Base-by-base conservation (phyloP, 2,329 filamentous ascomycete genomes). In the Colletotrichum spinosum region DNA sequence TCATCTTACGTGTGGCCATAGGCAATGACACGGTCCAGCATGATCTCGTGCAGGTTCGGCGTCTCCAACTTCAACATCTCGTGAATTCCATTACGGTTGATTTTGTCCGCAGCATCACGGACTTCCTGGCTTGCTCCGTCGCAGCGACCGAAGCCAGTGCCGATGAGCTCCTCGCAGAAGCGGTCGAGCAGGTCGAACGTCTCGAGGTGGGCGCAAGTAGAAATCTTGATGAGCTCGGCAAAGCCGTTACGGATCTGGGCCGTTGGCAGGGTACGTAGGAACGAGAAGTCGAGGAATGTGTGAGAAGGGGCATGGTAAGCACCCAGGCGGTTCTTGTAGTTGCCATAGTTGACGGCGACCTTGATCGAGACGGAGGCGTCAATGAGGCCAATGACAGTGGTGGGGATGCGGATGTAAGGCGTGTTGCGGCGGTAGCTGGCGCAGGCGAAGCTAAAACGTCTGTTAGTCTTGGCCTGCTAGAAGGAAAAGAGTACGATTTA, bases 311-410 rank as follows among this genome's bases (percentile, higher is more conserved):
- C 90, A 72, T 92, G 90, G 74, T 92, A 92, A 4, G 90, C 90
- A 35, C 90, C 90, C 0, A 92, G 84, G 11, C 89, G 83, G 78
- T 92, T 92, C 83, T 92, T 92, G 81, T 92, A 91, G 75, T 89
- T 87, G 74, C 88, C 89, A 71, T 92, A 92, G 80, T 92, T 92
- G 71, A 92, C 90, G 11, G 88, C 90, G n/a, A 92, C 90, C 74
- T 92, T 92, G 81, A 92, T 92, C 41, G 87, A 90, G 55, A 92
- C 90, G 15, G 88, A 91, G 3, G 90, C 90, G 72, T 93, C 90
- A 66, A 92, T 92, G 52, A 93, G 81, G 9, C 90, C 90, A 72
- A 93, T 92, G 68, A 92, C 88, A 1, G 90, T 92, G 0, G 90
- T 92, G 2, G 90, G 90, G 8, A 92, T 85, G 52, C 90, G 88